A percentile compares a stretch with the other conserved stretches of the same genome.
These are phyloP conservation scores for Leccinum olivaceopallidum DNA, from an alignment of 768 basidiomycete species.

Conservation along the genomic window DNA sequence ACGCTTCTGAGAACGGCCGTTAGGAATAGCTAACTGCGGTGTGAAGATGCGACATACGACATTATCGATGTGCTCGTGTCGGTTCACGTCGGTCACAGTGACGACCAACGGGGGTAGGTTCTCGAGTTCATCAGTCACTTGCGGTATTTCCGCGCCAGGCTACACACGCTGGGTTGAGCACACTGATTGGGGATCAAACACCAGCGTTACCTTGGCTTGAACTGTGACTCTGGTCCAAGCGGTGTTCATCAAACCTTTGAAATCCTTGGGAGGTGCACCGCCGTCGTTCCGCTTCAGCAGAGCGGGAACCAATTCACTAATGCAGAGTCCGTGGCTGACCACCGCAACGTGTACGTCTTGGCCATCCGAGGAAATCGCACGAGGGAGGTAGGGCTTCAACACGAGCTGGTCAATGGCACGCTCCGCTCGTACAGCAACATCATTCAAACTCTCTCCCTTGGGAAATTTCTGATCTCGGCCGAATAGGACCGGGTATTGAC, in stretches of 20 bases:
- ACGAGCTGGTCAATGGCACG: constrained; percentile 51
- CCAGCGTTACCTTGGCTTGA: constrained; percentile 43
- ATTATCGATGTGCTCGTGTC: constrained; percentile 52
- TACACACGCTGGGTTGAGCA: constrained; percentile 19
- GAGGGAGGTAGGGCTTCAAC: constrained; percentile 50
- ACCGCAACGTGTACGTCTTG: constrained; percentile 56
- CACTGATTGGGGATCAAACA: not conserved
- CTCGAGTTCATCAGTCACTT: constrained; percentile 19
- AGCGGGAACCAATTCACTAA: constrained; percentile 56
- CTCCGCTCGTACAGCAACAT: constrained; percentile 57
- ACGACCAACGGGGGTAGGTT: constrained; percentile 40
- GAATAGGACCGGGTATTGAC: constrained; percentile 51
- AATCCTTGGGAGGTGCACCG: constrained; percentile 29
- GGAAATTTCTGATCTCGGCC: constrained; percentile 57
- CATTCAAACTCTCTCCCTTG: constrained; percentile 69
- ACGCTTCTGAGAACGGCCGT: constrained; percentile 46
- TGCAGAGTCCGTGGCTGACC: constrained; percentile 76
- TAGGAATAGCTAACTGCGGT: not conserved
- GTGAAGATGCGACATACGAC: constrained; percentile 46
- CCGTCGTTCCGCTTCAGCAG: constrained; percentile 46
- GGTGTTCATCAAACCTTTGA: constrained; percentile 49
- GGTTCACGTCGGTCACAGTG: constrained; percentile 52
- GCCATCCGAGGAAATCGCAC: constrained; percentile 39
- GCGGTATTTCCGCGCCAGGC: constrained; percentile 30
- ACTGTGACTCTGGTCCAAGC: constrained; percentile 62